These are phyloP conservation scores for Alnus rubra DNA, from an alignment of 306 rosid species.

Conservation along the genomic window DNA sequence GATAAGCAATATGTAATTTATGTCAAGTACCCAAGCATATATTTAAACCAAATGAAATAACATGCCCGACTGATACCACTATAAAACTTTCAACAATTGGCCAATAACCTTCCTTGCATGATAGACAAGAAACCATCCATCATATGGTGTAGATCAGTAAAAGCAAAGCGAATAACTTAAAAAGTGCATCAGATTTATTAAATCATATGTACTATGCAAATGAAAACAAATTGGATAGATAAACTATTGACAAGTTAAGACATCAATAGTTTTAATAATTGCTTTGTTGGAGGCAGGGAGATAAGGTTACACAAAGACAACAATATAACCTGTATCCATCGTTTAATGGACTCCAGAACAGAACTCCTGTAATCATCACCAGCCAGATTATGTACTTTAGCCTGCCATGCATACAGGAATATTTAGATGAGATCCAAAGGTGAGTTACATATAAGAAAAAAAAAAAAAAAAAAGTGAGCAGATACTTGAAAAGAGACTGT, in stretches of 20 bases:
- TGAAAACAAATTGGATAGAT: not conserved
- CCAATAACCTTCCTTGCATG: not conserved
- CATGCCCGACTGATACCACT: not conserved
- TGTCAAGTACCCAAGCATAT: not conserved
- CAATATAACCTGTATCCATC: constrained; percentile 84
- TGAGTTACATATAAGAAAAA: not conserved
- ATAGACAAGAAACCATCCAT: not conserved
- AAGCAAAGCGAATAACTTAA: not conserved
- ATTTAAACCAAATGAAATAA: not conserved
- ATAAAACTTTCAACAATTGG: not conserved
- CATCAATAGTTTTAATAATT: not conserved
- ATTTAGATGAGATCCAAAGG: constrained; percentile 22
- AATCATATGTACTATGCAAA: not conserved
- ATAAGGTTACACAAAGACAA: constrained; percentile 11
- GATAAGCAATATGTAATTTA: not conserved
- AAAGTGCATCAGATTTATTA: not conserved
- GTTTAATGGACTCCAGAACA: constrained; percentile 80
- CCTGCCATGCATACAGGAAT: constrained; percentile 51
- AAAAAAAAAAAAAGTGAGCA: not conserved
- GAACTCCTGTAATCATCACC: constrained; percentile 90
- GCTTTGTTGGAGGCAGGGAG: not conserved
- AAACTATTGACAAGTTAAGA: not conserved
- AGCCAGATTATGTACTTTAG: constrained; percentile 80
- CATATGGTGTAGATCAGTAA: not conserved
- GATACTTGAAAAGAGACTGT: constrained; percentile 8